These are phyloP conservation scores for Neofusicoccum umdonicola DNA, from an alignment of 2,329 filamentous ascomycete species.

Conservation along the genomic window DNA sequence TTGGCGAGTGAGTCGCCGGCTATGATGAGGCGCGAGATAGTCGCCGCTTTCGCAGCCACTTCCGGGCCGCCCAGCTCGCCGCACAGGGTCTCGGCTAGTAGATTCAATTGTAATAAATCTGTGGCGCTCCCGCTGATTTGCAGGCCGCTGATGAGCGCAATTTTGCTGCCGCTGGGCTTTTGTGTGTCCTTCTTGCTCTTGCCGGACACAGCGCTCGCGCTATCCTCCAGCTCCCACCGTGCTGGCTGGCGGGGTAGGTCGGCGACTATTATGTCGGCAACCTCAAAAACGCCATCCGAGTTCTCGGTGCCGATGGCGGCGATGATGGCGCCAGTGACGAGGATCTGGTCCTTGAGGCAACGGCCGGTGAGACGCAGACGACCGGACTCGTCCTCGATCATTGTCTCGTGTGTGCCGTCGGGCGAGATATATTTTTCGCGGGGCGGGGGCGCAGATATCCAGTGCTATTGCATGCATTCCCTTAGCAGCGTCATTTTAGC, in stretches of 20 bases:
- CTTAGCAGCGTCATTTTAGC: background rate
- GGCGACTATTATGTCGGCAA: slow-evolving; percentile 84
- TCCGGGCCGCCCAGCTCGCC: slow-evolving; percentile 69
- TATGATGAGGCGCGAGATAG: slow-evolving; percentile 82
- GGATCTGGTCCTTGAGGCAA: slow-evolving; percentile 62
- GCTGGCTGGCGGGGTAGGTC: slow-evolving; percentile 79
- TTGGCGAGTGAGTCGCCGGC: slow-evolving; percentile 80
- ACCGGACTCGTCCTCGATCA: slow-evolving; percentile 94
- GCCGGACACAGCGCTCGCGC: background rate
- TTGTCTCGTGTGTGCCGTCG: slow-evolving; percentile 60
- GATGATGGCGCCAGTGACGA: slow-evolving; percentile 91
- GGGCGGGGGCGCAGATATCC: slow-evolving; percentile 78
- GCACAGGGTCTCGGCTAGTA: slow-evolving; percentile 83
- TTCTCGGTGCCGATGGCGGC: slow-evolving; percentile 96
- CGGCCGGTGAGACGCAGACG: slow-evolving; percentile 76
- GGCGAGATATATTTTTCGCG: slow-evolving; percentile 72
- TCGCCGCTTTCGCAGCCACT: slow-evolving; percentile 56
- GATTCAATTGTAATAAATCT: slow-evolving; percentile 70
- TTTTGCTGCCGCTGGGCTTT: slow-evolving; percentile 56
- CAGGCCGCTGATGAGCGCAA: slow-evolving; percentile 87
- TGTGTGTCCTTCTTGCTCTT: slow-evolving; percentile 20
- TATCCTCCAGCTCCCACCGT: slow-evolving; percentile 70
- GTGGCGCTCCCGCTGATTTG: slow-evolving; percentile 75
- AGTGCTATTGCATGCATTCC: slow-evolving; percentile 59
- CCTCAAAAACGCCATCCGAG: slow-evolving; percentile 84